Evolutionary conservation across 1,284 basidiomycete species (phyloP).

Genomic region (Pyrrhoderma lamaoense): DNA sequence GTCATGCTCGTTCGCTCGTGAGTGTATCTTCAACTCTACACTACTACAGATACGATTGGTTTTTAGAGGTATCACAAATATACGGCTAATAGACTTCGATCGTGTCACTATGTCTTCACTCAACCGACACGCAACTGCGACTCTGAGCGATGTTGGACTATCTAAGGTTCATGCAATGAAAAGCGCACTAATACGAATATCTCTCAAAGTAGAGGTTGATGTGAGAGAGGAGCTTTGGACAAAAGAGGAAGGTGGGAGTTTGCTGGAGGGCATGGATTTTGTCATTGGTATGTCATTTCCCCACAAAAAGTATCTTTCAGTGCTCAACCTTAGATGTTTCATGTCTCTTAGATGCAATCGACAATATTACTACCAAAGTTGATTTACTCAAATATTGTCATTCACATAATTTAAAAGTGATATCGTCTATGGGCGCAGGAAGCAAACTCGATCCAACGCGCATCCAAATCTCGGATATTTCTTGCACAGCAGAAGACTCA

Average conservation of each 20-base stretch:
- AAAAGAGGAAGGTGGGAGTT: constrained; percentile 61
- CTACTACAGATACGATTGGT: constrained; percentile 2
- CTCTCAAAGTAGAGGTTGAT: constrained; percentile 72
- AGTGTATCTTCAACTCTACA: constrained; percentile 28
- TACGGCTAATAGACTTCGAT: constrained; percentile 84
- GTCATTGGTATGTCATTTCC: constrained; percentile 58
- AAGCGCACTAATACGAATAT: constrained; percentile 65
- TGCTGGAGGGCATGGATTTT: constrained; percentile 83
- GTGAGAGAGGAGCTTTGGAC: constrained; percentile 78
- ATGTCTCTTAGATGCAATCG: constrained; percentile 71
- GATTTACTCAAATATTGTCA: constrained; percentile 83
- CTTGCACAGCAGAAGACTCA: constrained; percentile 90
- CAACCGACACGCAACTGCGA: constrained; percentile 93
- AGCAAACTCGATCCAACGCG: constrained; percentile 94
- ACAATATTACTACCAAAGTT: constrained; percentile 94
- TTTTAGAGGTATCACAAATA: constrained; percentile 60
- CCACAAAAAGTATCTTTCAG: constrained; percentile 10
- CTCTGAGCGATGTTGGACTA: constrained; percentile 84
- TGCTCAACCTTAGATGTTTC: constrained; percentile 1
- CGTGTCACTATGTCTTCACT: constrained; percentile 89
- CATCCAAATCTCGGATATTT: constrained; percentile 93
- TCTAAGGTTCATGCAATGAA: constrained; percentile 88
- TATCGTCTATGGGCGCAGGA: constrained; percentile 97
- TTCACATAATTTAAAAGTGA: constrained; percentile 74
- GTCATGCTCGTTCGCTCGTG: constrained; percentile 88